A percentile compares a stretch with the other conserved stretches of the same genome.
Conservation (phyloP, 2,329 filamentous ascomycete species). For the Colletotrichum cereale region DNA sequence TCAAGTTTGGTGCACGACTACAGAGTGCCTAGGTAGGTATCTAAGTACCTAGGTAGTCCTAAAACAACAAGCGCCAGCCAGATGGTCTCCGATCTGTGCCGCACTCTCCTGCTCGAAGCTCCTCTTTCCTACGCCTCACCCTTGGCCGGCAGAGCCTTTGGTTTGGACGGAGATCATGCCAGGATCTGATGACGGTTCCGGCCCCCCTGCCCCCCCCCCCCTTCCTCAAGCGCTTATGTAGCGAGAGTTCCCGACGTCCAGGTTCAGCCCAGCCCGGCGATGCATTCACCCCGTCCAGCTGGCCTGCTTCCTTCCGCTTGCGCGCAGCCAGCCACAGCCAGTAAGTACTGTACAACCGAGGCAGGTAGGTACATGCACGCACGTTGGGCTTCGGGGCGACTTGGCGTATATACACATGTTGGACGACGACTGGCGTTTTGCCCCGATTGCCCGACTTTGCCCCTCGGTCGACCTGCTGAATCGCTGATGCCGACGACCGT, state of each 20-base stretch:
- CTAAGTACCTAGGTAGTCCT: neutral
- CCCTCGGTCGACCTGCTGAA: conserved; percentile 21
- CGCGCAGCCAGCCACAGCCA: neutral
- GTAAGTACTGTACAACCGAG: no score
- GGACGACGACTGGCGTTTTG: neutral
- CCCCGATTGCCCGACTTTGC: neutral
- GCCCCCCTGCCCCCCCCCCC: conserved; percentile 23
- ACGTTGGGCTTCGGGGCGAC: no score
- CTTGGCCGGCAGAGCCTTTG: conserved; percentile 27
- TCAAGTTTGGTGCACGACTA: no score
- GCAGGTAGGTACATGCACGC: no score
- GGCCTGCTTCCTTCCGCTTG: neutral
- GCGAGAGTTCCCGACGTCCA: conserved; percentile 39
- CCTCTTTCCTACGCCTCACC: conserved; percentile 18
- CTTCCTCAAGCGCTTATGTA: conserved; percentile 35
- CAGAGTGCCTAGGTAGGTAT: no score
- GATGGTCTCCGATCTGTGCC: conserved; percentile 39
- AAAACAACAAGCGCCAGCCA: conserved; percentile 4
- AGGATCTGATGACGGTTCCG: conserved; percentile 39
- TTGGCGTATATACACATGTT: neutral
- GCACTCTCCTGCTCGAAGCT: conserved; percentile 6
- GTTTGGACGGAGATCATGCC: conserved; percentile 37
- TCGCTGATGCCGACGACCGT: conserved; percentile 32
- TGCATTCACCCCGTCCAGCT: conserved; percentile 18
- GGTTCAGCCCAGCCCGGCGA: conserved; percentile 31